A percentile compares a stretch with the other conserved stretches of the same genome.
phyloP scores from a whole-genome alignment of 2,329 filamentous ascomycete species.

The Clonostachys rhizophaga region DNA sequence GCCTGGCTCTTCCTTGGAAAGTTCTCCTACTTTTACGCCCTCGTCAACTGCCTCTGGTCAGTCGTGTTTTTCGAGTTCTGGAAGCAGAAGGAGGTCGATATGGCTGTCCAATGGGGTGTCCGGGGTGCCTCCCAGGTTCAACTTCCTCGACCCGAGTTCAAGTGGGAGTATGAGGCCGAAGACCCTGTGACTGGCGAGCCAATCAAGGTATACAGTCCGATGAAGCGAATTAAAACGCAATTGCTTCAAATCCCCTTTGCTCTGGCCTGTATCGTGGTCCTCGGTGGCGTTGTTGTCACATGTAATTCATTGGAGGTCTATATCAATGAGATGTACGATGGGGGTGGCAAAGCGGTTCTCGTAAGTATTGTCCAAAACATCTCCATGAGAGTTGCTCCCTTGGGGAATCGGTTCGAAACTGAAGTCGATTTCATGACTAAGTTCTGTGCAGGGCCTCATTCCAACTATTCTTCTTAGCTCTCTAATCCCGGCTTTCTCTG shows the following conservation, averaged over 20 bases:
- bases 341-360: slow-evolving; percentile 79
- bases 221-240: slow-evolving; percentile 72
- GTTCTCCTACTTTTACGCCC: slow-evolving; percentile 77
- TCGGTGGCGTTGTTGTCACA: slow-evolving; percentile 78
- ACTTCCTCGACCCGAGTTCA: slow-evolving; percentile 70
- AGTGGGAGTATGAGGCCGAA: slow-evolving; percentile 69
- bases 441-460: slow-evolving; percentile 63
- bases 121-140: slow-evolving; percentile 80
- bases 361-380: slow-evolving; percentile 40
- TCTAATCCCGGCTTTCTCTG: slow-evolving; percentile 72
- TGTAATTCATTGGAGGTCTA: slow-evolving; percentile 95
- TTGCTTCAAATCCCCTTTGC: slow-evolving; percentile 83
- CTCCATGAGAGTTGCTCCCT: background rate
- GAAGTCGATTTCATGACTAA: slow-evolving; percentile 5
- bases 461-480: slow-evolving; percentile 85
- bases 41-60: slow-evolving; percentile 79
- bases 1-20: slow-evolving; percentile 80
- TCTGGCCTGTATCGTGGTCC: slow-evolving; percentile 61
- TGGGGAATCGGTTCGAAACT: no score
- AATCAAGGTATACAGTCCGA: slow-evolving; percentile 69
- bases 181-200: slow-evolving; percentile 82
- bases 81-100: slow-evolving; percentile 87
- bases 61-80: slow-evolving; percentile 91
- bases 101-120: slow-evolving; percentile 85
- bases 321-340: slow-evolving; percentile 88